These are phyloP conservation scores for Carallia brachiata DNA, from an alignment of 345 rosid genomes.

Conservation along the genomic window DNA sequence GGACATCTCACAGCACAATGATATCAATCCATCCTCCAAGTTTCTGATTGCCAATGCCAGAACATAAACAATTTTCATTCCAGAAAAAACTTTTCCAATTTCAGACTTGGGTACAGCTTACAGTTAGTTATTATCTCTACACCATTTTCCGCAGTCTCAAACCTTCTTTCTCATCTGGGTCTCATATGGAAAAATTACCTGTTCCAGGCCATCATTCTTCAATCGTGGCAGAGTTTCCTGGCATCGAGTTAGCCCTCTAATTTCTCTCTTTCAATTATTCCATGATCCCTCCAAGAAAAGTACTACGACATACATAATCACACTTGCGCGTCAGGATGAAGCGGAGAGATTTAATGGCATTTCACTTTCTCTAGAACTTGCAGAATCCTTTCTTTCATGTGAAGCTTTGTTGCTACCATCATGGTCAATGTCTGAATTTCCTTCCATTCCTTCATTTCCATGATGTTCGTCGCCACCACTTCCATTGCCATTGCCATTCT, in stretches of 20 bases:
- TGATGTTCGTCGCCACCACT: background rate
- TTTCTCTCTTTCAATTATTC: background rate
- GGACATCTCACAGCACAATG: too few species aligned
- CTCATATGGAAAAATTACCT: too few species aligned
- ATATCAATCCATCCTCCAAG: too few species aligned
- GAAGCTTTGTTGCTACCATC: background rate
- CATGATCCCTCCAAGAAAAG: background rate
- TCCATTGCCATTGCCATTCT: conserved; percentile 21
- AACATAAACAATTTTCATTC: too few species aligned
- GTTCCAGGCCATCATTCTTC: too few species aligned
- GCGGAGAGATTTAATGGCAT: conserved; percentile 22
- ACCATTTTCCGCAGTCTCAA: background rate
- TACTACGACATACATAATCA: background rate
- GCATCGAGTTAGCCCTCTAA: too few species aligned
- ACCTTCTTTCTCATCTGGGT: conserved; percentile 1
- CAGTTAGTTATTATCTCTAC: background rate
- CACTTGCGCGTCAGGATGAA: background rate
- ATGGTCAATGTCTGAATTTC: background rate
- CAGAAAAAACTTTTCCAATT: background rate
- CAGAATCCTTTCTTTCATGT: conserved; percentile 1
- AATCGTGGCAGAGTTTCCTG: too few species aligned
- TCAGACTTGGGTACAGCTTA: background rate
- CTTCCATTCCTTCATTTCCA: background rate
- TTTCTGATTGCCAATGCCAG: background rate
- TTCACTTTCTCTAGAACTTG: conserved; percentile 24